Evolutionary conservation across 768 basidiomycete species (phyloP).

Genomic region (Clitopilus hobsonii): DNA sequence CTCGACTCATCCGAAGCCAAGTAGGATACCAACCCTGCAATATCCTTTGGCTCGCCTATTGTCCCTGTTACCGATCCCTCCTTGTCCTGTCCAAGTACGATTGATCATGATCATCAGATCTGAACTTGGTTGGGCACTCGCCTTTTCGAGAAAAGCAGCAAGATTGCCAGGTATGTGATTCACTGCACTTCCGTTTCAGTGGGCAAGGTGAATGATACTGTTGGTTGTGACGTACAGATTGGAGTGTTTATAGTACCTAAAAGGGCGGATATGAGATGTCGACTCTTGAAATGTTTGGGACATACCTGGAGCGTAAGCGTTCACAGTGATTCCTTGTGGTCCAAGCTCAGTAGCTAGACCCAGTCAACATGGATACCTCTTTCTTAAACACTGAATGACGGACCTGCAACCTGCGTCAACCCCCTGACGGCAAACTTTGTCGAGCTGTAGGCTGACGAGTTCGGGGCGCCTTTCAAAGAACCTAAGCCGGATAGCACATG

Average conservation of each 20-base stretch:
- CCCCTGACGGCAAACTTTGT: conserved; percentile 38
- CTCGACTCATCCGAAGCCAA: conserved; percentile 28
- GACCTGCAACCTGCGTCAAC: conserved; percentile 28
- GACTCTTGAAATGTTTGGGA: neutral
- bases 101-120: neutral
- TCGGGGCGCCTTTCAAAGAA: neutral
- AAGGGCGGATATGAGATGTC: neutral
- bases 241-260: conserved; percentile 13
- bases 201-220: neutral
- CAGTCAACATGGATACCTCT: neutral
- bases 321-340: conserved; percentile 17
- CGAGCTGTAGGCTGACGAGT: conserved; percentile 22
- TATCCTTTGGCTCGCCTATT: conserved; percentile 22
- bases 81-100: neutral
- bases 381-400: neutral
- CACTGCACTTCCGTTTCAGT: conserved; percentile 3
- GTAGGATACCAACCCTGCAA: conserved; percentile 32
- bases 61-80: conserved; percentile 7
- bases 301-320: conserved; percentile 17
- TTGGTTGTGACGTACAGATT: conserved; percentile 7
- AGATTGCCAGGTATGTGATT: conserved; percentile 4
- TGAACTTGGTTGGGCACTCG: neutral
- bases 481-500: neutral
- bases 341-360: conserved; percentile 13
- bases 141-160: conserved; percentile 3